Evolutionary conservation across 2,329 filamentous ascomycete genomes (phyloP), one percentile per base, ranked within the genome.

Genomic region (Colletotrichum liaoningense): DNA sequence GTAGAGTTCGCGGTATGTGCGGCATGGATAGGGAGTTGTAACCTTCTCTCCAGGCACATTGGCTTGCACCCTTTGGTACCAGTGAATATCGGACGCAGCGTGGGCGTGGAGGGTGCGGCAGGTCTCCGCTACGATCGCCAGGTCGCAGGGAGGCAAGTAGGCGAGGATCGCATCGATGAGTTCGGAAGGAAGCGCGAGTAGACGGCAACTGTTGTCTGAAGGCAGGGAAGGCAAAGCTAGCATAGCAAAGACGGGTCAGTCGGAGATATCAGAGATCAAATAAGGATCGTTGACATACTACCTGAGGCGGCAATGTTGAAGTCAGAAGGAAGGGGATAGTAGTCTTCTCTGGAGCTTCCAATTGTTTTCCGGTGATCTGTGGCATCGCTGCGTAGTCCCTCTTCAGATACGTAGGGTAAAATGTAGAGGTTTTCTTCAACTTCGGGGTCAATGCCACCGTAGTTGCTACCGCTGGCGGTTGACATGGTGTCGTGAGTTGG

Each of bases 1-100:
- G 80, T 93, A 98, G 2, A 98, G 88, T 30, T 93, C 88, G 70
- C 90, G 90, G 82, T 92, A 98, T 28, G 87, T 91, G 2, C 83
- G 77, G 78, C 88, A 92, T 7, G 92, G 92, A 7, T 86, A 87
- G 0, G 92, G 86, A 1, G 87, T 86, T 1, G 83, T 81, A 33
- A 95, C 83, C 14, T 77, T 75, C 67, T 85, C 79, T 42, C 88
- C 83, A 0, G 93, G 92, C 0, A 97, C 84, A 75, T 94, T 91
- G 6, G 87, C 82, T 78, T 95, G 91, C 14, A 98, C 89, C 22
- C 93, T 86, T 1, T 85, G 83, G 56, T 91, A 89, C 95, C 95
- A 98, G 52, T 94, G 85, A 7, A 89, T 83, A 75, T 98, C 94
- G 71, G 91, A 88, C 5, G 85, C 83, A 33, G 91, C 89, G 77